phyloP scores from a whole-genome alignment of 176 grass and related monocot species.

The Leersia perrieri region DNA sequence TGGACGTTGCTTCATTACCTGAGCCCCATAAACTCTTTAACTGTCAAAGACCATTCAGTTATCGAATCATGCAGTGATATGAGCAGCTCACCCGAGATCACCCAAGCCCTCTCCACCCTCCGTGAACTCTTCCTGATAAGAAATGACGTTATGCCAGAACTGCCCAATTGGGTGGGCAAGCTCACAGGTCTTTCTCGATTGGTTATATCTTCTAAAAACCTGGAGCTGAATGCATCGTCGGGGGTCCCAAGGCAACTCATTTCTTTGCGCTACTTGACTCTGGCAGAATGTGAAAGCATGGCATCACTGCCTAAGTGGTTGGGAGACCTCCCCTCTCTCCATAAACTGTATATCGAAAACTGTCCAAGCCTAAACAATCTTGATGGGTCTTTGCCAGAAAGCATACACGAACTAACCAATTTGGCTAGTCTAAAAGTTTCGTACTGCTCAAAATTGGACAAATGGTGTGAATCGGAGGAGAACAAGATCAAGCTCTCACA shows the following conservation, averaged over 20 bases:
- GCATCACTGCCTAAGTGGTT: background rate
- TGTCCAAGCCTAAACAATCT: no score
- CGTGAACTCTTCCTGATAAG: no score
- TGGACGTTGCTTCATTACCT: slow-evolving; percentile 20
- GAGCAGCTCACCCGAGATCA: background rate
- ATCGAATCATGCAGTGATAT: background rate
- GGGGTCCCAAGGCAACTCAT: background rate
- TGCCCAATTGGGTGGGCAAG: background rate
- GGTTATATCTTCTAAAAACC: no score
- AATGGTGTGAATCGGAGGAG: background rate
- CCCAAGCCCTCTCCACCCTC: no score
- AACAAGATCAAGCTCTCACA: background rate
- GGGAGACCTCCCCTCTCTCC: background rate
- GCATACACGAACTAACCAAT: background rate
- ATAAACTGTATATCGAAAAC: background rate
- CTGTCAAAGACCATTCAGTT: background rate
- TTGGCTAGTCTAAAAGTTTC: background rate
- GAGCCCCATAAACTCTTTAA: no score
- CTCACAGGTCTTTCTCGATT: no score
- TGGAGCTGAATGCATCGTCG: no score
- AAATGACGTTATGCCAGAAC: no score
- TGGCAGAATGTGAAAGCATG: background rate
- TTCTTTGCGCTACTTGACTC: no score
- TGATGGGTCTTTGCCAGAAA: background rate
- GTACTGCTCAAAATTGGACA: background rate